Evolutionary conservation across 169 alveolate genomes (phyloP).

Genomic region (Plasmodium vinckei): DNA sequence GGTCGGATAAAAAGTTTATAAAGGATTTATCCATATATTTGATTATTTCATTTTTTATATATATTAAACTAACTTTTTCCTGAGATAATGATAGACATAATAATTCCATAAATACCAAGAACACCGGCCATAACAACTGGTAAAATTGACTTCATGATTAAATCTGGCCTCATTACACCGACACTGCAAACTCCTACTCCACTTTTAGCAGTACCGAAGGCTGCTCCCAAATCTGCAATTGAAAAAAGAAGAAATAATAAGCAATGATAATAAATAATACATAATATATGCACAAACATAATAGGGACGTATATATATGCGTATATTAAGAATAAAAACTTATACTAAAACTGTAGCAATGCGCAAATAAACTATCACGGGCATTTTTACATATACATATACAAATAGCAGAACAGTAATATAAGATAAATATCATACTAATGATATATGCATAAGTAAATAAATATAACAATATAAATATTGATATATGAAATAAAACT

Average conservation of each 20-base stretch:
- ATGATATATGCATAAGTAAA: not conserved
- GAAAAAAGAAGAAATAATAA: not conserved
- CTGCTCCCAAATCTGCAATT: constrained; percentile 98
- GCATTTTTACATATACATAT: not conserved
- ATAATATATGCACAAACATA: not conserved
- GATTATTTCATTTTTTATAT: too few species aligned
- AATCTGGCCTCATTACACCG: constrained; percentile 99
- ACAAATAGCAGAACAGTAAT: not conserved
- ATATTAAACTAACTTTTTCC: constrained; percentile 73
- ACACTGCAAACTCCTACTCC: constrained; percentile 99
- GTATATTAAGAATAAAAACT: not conserved
- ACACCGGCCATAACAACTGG: constrained; percentile 99
- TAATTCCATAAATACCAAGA: constrained; percentile 98
- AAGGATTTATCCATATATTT: too few species aligned
- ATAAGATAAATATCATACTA: too few species aligned
- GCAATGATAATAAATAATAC: not conserved
- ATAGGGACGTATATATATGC: not conserved
- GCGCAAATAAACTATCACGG: too few species aligned
- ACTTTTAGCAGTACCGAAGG: constrained; percentile 98
- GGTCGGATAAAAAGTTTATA: too few species aligned
- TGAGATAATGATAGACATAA: constrained; percentile 92
- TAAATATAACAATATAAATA: not conserved
- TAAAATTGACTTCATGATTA: constrained; percentile 98
- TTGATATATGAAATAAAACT: not conserved
- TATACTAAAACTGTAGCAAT: not conserved